Evolutionary conservation across 2,329 filamentous ascomycete genomes (phyloP).

Genomic region (Trichoderma sp.): DNA sequence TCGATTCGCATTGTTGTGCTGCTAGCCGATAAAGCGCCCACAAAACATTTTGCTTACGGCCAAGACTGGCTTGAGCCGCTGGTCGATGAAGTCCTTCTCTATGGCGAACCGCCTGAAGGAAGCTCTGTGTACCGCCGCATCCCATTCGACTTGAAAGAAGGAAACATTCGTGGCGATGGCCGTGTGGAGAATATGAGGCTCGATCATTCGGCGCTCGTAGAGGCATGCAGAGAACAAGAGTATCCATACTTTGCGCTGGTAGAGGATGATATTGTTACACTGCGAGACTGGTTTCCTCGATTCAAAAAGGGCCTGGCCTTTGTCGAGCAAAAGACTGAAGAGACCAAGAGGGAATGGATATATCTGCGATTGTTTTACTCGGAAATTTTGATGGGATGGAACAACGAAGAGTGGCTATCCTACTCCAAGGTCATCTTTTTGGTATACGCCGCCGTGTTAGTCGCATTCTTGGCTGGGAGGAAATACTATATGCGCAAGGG

Average conservation of each 20-base stretch:
- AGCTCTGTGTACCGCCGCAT: conserved; percentile 27
- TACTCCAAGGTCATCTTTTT: conserved; percentile 35
- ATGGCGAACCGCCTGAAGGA: conserved; percentile 28
- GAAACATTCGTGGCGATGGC: conserved; percentile 32
- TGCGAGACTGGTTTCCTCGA: conserved; percentile 38
- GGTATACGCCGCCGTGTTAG: conserved; percentile 32
- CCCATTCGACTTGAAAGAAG: conserved; percentile 31
- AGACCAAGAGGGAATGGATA: conserved; percentile 35
- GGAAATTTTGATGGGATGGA: conserved; percentile 43
- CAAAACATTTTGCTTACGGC: conserved; percentile 36
- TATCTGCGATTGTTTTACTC: conserved; percentile 45
- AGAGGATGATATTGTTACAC: conserved; percentile 43
- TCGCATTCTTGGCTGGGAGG: conserved; percentile 26
- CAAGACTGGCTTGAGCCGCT: conserved; percentile 37
- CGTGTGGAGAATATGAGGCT: conserved; percentile 39
- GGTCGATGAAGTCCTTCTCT: conserved; percentile 40
- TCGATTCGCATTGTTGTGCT: conserved; percentile 39
- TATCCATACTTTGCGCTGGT: conserved; percentile 41
- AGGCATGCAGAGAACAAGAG: conserved; percentile 35
- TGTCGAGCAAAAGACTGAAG: conserved; percentile 32
- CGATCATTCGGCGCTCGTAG: conserved; percentile 39
- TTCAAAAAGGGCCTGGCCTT: conserved; percentile 34
- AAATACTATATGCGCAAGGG: conserved; percentile 8
- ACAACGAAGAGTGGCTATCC: conserved; percentile 38
- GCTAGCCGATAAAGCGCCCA: conserved; percentile 39